Evolutionary conservation across 2,329 filamentous ascomycete genomes (phyloP).

Genomic region (Ascosphaera apis): DNA sequence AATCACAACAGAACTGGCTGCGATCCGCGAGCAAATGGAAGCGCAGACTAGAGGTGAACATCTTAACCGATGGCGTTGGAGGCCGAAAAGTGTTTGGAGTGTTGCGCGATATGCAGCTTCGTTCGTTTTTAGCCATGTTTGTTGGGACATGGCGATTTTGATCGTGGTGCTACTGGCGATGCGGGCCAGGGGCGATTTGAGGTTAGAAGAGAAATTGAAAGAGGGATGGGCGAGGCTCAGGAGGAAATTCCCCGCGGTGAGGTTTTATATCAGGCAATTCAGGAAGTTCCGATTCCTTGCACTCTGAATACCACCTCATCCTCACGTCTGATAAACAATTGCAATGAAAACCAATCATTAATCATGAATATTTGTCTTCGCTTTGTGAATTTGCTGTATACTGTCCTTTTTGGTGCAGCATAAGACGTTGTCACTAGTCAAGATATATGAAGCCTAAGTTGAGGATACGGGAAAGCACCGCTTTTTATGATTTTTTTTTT

Average conservation of each 20-base stretch:
- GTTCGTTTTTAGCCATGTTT: conserved; percentile 29
- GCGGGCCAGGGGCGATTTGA: conserved; percentile 18
- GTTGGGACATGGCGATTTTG: conserved; percentile 41
- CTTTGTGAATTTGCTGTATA: too few species aligned
- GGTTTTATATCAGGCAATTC: background rate
- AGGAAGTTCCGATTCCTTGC: too few species aligned
- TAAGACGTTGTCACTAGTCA: too few species aligned
- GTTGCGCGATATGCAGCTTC: conserved; percentile 26
- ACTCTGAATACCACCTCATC: too few species aligned
- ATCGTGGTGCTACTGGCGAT: conserved; percentile 18
- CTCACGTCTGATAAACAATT: too few species aligned
- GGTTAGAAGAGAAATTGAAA: conserved; percentile 17
- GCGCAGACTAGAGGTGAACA: conserved; percentile 48
- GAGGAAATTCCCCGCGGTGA: conserved; percentile 8
- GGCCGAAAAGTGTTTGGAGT: conserved; percentile 46
- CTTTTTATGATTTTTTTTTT: too few species aligned
- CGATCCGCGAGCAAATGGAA: conserved; percentile 73
- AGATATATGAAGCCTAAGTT: too few species aligned
- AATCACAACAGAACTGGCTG: conserved; percentile 79
- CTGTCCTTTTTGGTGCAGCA: too few species aligned
- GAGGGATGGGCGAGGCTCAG: conserved; percentile 12
- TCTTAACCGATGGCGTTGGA: conserved; percentile 44
- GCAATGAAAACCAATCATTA: too few species aligned
- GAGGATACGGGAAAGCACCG: too few species aligned
- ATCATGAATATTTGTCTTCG: too few species aligned